These are phyloP conservation scores for Didymella arachidicola DNA, from an alignment of 2,329 filamentous ascomycete genomes.

Conservation along the genomic window DNA sequence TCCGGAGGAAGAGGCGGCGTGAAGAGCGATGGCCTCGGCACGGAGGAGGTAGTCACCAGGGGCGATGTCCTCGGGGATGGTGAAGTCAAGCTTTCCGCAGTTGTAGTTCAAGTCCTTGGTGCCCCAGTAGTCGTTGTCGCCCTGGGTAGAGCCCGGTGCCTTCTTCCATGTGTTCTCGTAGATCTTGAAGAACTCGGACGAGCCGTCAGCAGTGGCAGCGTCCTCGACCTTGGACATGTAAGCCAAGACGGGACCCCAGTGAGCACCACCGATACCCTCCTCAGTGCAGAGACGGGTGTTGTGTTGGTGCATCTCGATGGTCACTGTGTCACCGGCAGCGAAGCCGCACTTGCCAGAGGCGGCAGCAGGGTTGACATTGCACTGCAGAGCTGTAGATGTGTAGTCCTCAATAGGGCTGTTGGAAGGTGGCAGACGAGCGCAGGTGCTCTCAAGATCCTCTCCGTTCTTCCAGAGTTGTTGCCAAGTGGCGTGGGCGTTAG, in stretches of 20 bases:
- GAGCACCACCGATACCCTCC: constrained; percentile 47
- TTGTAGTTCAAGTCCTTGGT: constrained; percentile 55
- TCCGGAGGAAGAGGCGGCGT: constrained; percentile 49
- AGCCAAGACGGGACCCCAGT: constrained; percentile 63
- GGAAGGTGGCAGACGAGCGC: constrained; percentile 36
- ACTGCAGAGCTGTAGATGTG: constrained; percentile 41
- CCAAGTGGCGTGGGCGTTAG: constrained; percentile 41
- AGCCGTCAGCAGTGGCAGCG: constrained; percentile 53
- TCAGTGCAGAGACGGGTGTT: constrained; percentile 33
- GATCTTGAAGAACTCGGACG: constrained; percentile 60
- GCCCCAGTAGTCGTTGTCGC: constrained; percentile 51
- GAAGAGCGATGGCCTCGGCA: constrained; percentile 57
- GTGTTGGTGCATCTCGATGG: constrained; percentile 44
- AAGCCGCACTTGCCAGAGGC: constrained; percentile 39
- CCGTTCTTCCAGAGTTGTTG: constrained; percentile 45
- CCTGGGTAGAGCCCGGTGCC: constrained; percentile 48
- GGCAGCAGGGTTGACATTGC: constrained; percentile 39
- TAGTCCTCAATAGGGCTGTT: constrained; percentile 44
- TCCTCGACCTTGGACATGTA: constrained; percentile 57
- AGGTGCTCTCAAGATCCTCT: constrained; percentile 41
- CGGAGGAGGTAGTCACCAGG: constrained; percentile 56
- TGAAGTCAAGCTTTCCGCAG: constrained; percentile 41
- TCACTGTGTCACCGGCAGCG: constrained; percentile 38
- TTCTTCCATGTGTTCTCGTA: constrained; percentile 52
- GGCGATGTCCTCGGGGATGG: constrained; percentile 52